A percentile compares a stretch with the other conserved stretches of the same genome.
phyloP scores from a whole-genome alignment of 2,329 filamentous ascomycete genomes.

The Talaromyces islandicus region DNA sequence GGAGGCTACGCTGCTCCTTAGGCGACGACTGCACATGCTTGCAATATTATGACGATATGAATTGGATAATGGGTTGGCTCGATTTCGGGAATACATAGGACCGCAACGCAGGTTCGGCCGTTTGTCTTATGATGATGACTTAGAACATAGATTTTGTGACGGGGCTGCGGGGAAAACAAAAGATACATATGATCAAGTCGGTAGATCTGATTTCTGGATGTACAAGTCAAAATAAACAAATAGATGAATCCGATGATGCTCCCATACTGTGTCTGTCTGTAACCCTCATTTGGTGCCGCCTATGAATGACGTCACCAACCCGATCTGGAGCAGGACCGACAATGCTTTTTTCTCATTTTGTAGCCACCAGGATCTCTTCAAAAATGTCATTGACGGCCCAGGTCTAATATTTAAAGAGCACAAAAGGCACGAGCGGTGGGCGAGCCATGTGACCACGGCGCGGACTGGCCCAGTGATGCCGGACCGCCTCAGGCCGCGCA shows the following conservation, averaged over 20 bases:
- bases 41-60: background rate
- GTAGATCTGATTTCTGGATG: background rate
- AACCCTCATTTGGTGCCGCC: background rate
- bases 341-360: background rate
- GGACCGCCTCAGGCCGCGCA: background rate
- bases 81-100: background rate
- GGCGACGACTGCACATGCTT: background rate
- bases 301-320: background rate
- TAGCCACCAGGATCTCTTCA: background rate
- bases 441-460: background rate
- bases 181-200: background rate
- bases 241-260: background rate
- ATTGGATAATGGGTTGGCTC: background rate
- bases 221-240: background rate
- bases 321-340: background rate
- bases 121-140: background rate
- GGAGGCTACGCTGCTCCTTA: constrained; percentile 38
- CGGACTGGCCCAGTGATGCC: background rate
- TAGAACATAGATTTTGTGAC: constrained; percentile 1
- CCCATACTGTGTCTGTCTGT: background rate
- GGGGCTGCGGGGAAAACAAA: background rate
- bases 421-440: background rate
- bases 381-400: background rate
- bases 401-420: background rate
- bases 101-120: background rate